phyloP scores from a whole-genome alignment of 2,329 filamentous ascomycete species.

The Ophiosphaerella narmari region DNA sequence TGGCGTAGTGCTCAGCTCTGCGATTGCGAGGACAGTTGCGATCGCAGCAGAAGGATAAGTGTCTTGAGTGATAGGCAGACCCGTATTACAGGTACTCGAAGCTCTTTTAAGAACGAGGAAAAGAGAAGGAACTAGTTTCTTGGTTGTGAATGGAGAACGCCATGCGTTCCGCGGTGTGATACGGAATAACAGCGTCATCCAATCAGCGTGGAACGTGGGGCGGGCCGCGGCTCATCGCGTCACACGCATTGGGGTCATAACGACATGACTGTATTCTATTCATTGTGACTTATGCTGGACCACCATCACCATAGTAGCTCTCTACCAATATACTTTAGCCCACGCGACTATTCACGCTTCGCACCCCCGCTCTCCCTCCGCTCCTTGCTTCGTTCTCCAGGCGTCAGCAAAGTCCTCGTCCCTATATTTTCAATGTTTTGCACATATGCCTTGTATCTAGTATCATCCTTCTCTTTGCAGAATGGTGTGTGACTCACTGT shows the following conservation, averaged over 20 bases:
- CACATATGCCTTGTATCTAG: too few relatives aligned
- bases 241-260: background rate
- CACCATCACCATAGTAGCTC: too few relatives aligned
- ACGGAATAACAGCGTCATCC: slow-evolving; percentile 29
- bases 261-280: slow-evolving; percentile 1
- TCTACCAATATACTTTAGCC: too few relatives aligned
- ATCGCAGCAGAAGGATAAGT: background rate
- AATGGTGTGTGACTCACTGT: too few relatives aligned
- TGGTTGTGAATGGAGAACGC: slow-evolving; percentile 15
- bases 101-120: background rate
- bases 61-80: background rate
- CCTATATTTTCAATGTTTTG: too few relatives aligned
- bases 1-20: slow-evolving; percentile 17
- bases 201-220: slow-evolving; percentile 36
- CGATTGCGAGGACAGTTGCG: slow-evolving; percentile 4
- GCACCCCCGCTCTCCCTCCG: too few relatives aligned
- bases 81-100: background rate
- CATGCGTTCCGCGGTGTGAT: slow-evolving; percentile 22
- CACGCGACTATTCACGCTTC: too few relatives aligned
- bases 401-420: too few relatives aligned
- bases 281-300: too few relatives aligned
- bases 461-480: too few relatives aligned
- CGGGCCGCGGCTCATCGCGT: slow-evolving; percentile 8
- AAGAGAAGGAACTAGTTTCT: slow-evolving; percentile 1
- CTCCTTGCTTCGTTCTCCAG: too few relatives aligned